These are phyloP conservation scores for Monosporozyma siamensis DNA, from an alignment of 805 yeast genomes.

Conservation along the genomic window DNA sequence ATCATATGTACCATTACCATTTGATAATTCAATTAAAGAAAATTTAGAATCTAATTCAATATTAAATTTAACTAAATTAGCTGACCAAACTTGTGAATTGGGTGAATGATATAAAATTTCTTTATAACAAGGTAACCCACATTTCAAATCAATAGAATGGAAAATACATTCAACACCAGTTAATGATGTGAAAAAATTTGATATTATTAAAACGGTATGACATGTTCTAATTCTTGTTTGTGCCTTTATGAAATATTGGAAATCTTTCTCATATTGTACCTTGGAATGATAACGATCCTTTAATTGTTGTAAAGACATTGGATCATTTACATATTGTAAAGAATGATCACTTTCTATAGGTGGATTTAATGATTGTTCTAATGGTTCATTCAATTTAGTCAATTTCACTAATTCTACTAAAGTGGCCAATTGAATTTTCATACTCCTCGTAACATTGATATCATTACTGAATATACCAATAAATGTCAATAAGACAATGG, in stretches of 20 bases:
- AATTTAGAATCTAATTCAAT: conserved; percentile 42
- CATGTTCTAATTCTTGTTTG: conserved; percentile 76
- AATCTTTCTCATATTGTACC: conserved; percentile 29
- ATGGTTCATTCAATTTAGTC: conserved; percentile 55
- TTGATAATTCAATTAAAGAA: conserved; percentile 47
- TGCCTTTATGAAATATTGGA: conserved; percentile 48
- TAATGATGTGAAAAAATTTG: conserved; percentile 44
- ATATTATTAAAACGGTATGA: conserved; percentile 52
- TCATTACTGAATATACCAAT: conserved; percentile 73
- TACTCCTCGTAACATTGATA: conserved; percentile 60
- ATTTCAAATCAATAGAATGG: conserved; percentile 41
- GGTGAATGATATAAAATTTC: conserved; percentile 54
- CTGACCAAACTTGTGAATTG: conserved; percentile 43
- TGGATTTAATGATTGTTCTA: conserved; percentile 37
- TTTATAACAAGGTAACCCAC: conserved; percentile 56
- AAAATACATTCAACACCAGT: conserved; percentile 37
- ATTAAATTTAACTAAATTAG: conserved; percentile 30
- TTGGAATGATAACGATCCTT: conserved; percentile 23
- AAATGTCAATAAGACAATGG: conserved; percentile 69
- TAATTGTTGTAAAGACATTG: conserved; percentile 35
- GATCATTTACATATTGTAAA: conserved; percentile 37
- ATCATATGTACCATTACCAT: conserved; percentile 40
- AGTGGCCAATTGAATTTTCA: conserved; percentile 72
- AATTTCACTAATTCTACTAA: conserved; percentile 70
- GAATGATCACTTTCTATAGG: conserved; percentile 36